Percentiles rank a stretch among this genome's conserved stretches.
Evolutionary conservation across 2,329 filamentous ascomycete species (phyloP).

Genomic region (Balansia obtecta): DNA sequence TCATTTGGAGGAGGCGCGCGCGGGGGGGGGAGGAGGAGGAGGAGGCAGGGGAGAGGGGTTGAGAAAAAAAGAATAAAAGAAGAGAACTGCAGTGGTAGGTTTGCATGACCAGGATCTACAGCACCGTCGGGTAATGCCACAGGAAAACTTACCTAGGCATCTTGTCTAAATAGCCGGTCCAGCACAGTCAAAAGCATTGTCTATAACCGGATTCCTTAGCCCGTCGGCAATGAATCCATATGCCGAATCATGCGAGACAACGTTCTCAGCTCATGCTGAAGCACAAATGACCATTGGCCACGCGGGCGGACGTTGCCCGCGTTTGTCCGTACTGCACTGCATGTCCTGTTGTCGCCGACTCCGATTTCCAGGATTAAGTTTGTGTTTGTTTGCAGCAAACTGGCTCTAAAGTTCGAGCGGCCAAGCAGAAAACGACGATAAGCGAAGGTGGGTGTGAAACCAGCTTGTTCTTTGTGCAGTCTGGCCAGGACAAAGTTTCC

Average conservation of each 20-base stretch:
- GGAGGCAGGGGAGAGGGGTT: no score
- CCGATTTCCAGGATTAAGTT: not conserved
- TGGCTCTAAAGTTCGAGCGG: not conserved
- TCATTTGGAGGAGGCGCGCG: no score
- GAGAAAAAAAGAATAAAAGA: no score
- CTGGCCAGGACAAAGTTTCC: not conserved
- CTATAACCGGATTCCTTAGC: not conserved
- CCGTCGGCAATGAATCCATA: not conserved
- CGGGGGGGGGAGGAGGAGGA: no score
- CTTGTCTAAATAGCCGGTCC: not conserved
- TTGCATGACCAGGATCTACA: not conserved
- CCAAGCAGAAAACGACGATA: not conserved
- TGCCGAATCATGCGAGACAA: not conserved
- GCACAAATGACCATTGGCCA: no score
- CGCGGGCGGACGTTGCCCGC: not conserved
- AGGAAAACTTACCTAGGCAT: not conserved
- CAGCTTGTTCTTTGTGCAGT: not conserved
- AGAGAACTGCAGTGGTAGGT: no score
- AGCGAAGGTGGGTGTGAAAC: not conserved
- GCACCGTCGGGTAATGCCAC: not conserved
- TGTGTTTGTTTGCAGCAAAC: not conserved
- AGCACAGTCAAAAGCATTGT: not conserved
- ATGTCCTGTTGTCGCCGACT: not conserved
- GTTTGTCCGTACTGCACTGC: not conserved
- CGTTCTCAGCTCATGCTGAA: not conserved